phyloP scores from a whole-genome alignment of 2,329 filamentous ascomycete genomes.

The Fusarium fujikuroi region DNA sequence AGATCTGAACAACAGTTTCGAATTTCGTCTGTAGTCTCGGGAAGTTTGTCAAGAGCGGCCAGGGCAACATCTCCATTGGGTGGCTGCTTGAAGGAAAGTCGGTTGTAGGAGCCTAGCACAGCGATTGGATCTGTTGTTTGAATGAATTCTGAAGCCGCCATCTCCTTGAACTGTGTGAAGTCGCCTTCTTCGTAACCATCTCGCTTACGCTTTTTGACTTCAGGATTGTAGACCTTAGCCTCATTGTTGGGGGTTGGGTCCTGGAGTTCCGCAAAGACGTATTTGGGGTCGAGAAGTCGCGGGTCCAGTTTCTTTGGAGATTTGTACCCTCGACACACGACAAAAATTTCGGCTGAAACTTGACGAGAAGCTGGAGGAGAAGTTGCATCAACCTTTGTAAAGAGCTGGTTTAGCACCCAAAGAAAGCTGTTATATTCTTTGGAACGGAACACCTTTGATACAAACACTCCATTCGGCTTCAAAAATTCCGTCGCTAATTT shows the following conservation, averaged over 20 bases:
- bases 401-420: conserved; percentile 60
- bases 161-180: conserved; percentile 90
- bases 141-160: conserved; percentile 90
- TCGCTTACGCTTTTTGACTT: conserved; percentile 96
- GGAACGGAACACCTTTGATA: conserved; percentile 96
- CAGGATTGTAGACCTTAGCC: conserved; percentile 97
- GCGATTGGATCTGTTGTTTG: conserved; percentile 93
- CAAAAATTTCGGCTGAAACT: no score
- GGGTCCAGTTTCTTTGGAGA: conserved; percentile 94
- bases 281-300: conserved; percentile 86
- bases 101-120: conserved; percentile 87
- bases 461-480: conserved; percentile 66
- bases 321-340: conserved; percentile 77
- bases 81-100: conserved; percentile 83
- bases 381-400: conserved; percentile 80
- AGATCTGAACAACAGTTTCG: conserved; percentile 82
- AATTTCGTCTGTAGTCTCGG: conserved; percentile 88
- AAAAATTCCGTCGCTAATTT: no score
- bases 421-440: conserved; percentile 4
- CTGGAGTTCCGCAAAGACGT: conserved; percentile 92
- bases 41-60: conserved; percentile 84
- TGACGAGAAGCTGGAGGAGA: no score
- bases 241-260: conserved; percentile 92
- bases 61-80: conserved; percentile 85
- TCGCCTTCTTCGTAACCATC: conserved; percentile 98